Conservation (phyloP, 192 early-diverging fungal species). For the Coemansia reversa region DNA sequence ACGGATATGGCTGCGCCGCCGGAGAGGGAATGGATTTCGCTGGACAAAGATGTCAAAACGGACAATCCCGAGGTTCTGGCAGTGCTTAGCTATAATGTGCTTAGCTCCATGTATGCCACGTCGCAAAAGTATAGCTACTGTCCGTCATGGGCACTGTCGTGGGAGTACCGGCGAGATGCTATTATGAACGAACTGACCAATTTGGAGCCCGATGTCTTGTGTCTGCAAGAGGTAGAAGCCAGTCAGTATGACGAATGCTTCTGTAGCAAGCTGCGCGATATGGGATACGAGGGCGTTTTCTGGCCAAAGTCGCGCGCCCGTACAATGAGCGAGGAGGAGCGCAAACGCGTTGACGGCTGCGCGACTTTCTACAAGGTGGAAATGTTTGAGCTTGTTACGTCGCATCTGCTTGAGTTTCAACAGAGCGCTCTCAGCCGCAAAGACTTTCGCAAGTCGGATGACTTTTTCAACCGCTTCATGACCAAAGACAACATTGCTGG, state of each 20-base stretch:
- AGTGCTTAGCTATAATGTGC: conserved; percentile 89
- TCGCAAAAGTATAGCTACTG: conserved; percentile 88
- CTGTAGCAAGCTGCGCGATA: conserved; percentile 60
- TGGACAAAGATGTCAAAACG: conserved; percentile 72
- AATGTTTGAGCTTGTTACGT: conserved; percentile 81
- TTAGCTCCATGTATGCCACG: conserved; percentile 88
- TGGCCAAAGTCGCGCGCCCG: conserved; percentile 92
- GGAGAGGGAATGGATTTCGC: conserved; percentile 85
- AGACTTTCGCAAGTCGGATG: conserved; percentile 87
- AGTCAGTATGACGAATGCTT: conserved; percentile 89
- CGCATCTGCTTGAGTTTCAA: conserved; percentile 91
- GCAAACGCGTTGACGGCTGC: conserved; percentile 88
- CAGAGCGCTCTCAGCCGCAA: conserved; percentile 83
- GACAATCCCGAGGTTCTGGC: conserved; percentile 76
- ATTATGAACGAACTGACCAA: conserved; percentile 81
- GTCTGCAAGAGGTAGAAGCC: conserved; percentile 91
- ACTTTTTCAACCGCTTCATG: conserved; percentile 97
- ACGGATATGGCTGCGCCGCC: conserved; percentile 74
- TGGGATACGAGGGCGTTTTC: conserved; percentile 88
- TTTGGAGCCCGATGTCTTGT: conserved; percentile 89
- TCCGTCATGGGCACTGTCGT: conserved; percentile 89
- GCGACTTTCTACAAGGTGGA: conserved; percentile 87
- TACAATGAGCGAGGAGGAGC: conserved; percentile 91
- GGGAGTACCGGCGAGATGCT: conserved; percentile 91
- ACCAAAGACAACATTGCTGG: conserved; percentile 94